phyloP scores from a whole-genome alignment of 179 eudicot species.

The Corrigiola litoralis region DNA sequence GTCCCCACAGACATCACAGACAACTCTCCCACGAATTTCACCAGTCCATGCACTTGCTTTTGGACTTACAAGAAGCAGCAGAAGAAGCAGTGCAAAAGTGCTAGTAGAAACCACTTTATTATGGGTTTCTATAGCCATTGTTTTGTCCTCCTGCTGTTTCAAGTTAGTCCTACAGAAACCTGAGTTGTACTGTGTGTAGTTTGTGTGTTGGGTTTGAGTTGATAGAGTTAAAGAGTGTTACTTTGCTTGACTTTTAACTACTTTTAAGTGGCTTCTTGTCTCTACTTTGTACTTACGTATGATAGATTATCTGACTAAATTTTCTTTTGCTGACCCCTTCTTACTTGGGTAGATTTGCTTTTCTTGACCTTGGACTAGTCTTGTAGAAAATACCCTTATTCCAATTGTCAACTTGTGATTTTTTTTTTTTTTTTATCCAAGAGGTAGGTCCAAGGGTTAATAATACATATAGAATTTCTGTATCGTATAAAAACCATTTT shows the following conservation, averaged over 20 bases:
- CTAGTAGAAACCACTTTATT: background rate
- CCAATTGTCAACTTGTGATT: too few species aligned
- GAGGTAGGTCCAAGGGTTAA: too few species aligned
- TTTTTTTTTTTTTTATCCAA: too few species aligned
- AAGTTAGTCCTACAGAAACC: too few species aligned
- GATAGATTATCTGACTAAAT: background rate
- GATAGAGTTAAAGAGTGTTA: background rate
- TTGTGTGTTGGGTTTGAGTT: background rate
- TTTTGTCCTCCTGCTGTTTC: too few species aligned
- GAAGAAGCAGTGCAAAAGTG: background rate
- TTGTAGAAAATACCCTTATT: too few species aligned
- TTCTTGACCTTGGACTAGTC: too few species aligned
- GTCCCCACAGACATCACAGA: constrained; percentile 95
- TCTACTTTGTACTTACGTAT: background rate
- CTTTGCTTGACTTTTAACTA: background rate
- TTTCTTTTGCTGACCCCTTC: background rate
- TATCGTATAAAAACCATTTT: too few species aligned
- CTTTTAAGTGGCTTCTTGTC: background rate
- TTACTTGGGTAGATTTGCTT: too few species aligned
- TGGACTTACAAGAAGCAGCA: constrained; percentile 12
- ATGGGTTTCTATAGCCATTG: constrained; percentile 20
- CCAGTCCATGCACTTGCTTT: constrained; percentile 74
- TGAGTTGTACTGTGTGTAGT: too few species aligned
- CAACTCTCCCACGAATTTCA: constrained; percentile 86
- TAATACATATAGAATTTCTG: too few species aligned